phyloP scores from a whole-genome alignment of 768 basidiomycete genomes.

The Boletus vinaceobasis region DNA sequence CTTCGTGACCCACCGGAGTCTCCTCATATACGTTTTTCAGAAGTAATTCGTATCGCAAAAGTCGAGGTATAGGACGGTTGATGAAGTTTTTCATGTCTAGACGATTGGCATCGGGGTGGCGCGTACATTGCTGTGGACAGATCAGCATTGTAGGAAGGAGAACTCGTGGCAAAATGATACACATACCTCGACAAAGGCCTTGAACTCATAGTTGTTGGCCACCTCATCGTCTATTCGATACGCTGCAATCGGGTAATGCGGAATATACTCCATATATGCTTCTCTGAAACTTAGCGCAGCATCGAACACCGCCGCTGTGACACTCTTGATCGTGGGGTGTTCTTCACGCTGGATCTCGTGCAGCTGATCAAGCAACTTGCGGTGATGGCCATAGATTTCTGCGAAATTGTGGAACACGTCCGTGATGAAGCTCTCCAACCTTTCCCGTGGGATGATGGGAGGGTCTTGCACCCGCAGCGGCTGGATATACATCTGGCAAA shows the following conservation, averaged over 20 bases:
- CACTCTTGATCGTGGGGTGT: conserved; percentile 70
- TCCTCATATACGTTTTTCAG: conserved; percentile 78
- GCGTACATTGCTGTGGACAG: conserved; percentile 40
- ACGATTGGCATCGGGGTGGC: conserved; percentile 74
- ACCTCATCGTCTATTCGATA: conserved; percentile 87
- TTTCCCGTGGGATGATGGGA: conserved; percentile 71
- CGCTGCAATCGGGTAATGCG: conserved; percentile 90
- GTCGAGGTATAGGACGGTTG: conserved; percentile 84
- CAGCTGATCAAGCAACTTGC: conserved; percentile 71
- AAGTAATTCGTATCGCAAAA: conserved; percentile 85
- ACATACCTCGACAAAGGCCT: conserved; percentile 74
- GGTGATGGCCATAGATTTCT: conserved; percentile 73
- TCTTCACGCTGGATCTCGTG: conserved; percentile 87
- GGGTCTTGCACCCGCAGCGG: conserved; percentile 72
- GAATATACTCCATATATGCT: conserved; percentile 89
- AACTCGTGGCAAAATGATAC: background rate
- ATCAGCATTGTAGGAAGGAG: conserved; percentile 1
- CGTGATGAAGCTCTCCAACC: conserved; percentile 70
- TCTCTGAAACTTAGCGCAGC: conserved; percentile 91
- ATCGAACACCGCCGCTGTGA: conserved; percentile 83
- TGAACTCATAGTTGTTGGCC: conserved; percentile 76
- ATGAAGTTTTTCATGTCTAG: conserved; percentile 93
- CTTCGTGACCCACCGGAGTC: conserved; percentile 72
- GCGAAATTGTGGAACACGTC: conserved; percentile 89
- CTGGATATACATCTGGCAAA: conserved; percentile 70